phyloP scores from a whole-genome alignment of 257 asterid species.

The Parsonsia alboflavescens region DNA sequence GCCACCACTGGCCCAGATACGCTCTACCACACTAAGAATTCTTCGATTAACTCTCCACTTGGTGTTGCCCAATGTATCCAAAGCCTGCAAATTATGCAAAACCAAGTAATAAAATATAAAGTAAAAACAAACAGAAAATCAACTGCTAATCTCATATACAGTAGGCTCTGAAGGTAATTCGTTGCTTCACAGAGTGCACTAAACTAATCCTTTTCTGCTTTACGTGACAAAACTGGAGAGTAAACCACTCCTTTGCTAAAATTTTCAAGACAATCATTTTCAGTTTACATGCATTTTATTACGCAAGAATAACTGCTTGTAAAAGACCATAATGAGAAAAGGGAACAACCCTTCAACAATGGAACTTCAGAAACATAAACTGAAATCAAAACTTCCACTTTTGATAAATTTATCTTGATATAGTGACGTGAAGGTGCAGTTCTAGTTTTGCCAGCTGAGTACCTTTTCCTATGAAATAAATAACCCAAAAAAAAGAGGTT shows the following conservation, averaged over 20 bases:
- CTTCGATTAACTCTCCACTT: conserved; percentile 92
- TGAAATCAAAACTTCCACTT: neutral
- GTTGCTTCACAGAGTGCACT: neutral
- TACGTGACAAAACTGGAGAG: neutral
- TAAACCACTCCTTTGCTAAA: neutral
- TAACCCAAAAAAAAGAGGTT: neutral
- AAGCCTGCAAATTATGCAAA: conserved; percentile 53
- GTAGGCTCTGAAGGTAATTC: neutral
- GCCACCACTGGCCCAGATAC: conserved; percentile 91
- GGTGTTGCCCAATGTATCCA: conserved; percentile 87
- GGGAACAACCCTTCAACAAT: neutral
- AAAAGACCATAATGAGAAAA: neutral
- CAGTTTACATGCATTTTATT: neutral
- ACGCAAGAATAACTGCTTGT: neutral
- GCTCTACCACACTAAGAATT: conserved; percentile 73
- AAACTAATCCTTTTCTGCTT: neutral
- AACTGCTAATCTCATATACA: neutral
- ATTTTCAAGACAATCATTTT: neutral
- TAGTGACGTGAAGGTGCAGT: neutral
- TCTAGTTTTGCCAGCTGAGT: neutral
- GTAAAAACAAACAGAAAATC: neutral
- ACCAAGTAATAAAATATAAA: neutral
- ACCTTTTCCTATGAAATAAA: neutral
- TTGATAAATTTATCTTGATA: neutral
- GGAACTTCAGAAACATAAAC: neutral